Conservation (phyloP, 768 basidiomycete genomes). For the Melanogaster broomeanus region DNA sequence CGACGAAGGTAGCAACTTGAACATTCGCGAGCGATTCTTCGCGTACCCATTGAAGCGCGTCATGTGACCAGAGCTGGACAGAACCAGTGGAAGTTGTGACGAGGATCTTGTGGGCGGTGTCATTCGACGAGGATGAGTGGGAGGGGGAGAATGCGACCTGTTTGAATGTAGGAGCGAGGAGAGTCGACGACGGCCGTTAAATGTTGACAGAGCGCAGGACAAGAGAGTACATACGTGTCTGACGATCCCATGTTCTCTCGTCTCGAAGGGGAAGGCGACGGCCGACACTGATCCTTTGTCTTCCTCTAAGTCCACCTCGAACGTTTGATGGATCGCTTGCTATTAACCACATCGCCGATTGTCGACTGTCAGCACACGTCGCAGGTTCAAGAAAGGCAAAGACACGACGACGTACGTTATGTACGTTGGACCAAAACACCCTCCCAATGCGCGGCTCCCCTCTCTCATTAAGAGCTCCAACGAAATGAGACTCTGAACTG, state of each 20-base stretch:
- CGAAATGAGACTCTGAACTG: slow-evolving; percentile 52
- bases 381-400: neutral
- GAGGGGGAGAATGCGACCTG: slow-evolving; percentile 57
- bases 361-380: neutral
- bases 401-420: slow-evolving; percentile 44
- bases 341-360: slow-evolving; percentile 23
- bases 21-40: slow-evolving; percentile 79
- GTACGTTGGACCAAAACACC: slow-evolving; percentile 63
- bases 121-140: slow-evolving; percentile 37
- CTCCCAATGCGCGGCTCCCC: slow-evolving; percentile 60
- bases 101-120: slow-evolving; percentile 42
- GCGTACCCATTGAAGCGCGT: slow-evolving; percentile 67
- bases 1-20: slow-evolving; percentile 67
- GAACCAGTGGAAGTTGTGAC: slow-evolving; percentile 77
- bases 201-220: neutral
- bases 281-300: slow-evolving; percentile 50
- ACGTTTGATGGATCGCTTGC: slow-evolving; percentile 57
- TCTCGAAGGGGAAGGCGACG: slow-evolving; percentile 66
- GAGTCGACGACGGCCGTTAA: neutral
- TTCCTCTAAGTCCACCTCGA: slow-evolving; percentile 47
- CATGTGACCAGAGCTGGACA: slow-evolving; percentile 71
- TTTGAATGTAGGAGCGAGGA: neutral
- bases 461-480: slow-evolving; percentile 52
- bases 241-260: slow-evolving; percentile 65
- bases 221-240: slow-evolving; percentile 49